Evolutionary conservation across 2,329 filamentous ascomycete genomes (phyloP), one percentile per base, ranked within the genome.

Genomic region (Fusarium phyllophilum): DNA sequence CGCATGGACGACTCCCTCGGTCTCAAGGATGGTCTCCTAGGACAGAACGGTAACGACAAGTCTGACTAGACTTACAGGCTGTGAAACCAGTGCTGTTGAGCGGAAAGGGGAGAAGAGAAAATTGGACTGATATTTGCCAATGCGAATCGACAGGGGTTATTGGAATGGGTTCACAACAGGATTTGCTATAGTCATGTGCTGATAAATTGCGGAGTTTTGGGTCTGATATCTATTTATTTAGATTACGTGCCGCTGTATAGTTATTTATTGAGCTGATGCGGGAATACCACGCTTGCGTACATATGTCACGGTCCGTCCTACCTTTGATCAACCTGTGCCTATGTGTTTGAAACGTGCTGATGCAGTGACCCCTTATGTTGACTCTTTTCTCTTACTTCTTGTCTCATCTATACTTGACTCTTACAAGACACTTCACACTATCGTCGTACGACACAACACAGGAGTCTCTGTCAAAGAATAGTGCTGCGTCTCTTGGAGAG

Each of bases 1-100:
- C 86, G 88, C 59, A 82, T 93, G 5, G 89, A 92, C 51, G 89
- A 91, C 69, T 86, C 85, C 33, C 79, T 86, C 72, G 86, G 88
- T 54, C 81, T 87, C 69, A 93, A 93, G 84, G 90, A 93, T 73
- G 91, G 91, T 3, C 80, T 94, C 26, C 81, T 94, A 55, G 89
- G 89, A 13, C 78, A 79, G 68, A 81, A 79, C 39, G 77, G 79
- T 26, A 82, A 82, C 56, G 76, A 77, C 67, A 83, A 83, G 73
- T 79, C 82, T 44, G 82, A 83, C 51, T 83, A 71, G 78, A 49
- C 31, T 8, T 22, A 18, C 15, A 59, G 20, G 45, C 14, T 51
- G 26, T 52, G 38, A 36, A 59, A 48, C 36, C 5, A 20, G 45
- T 31, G 55, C 20, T 29, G n/a, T 26, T 14, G 41, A 38, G 33